Evolutionary conservation across 805 yeast species (phyloP).

Genomic region (Phaffomyces antillensis): DNA sequence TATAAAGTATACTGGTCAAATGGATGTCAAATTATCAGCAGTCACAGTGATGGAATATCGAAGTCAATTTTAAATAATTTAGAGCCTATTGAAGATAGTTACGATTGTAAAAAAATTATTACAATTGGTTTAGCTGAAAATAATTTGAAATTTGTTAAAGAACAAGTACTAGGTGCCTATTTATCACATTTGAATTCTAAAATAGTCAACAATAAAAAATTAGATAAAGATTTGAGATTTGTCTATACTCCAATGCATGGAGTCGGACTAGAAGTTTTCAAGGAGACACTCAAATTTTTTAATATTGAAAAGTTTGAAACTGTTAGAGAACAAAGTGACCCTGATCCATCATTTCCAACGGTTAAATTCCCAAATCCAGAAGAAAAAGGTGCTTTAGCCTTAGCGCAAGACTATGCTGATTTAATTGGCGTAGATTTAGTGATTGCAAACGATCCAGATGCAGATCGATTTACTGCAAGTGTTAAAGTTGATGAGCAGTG

Average conservation of each 20-base stretch:
- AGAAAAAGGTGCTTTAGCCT: slow-evolving; percentile 81
- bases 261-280: slow-evolving; percentile 67
- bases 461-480: slow-evolving; percentile 87
- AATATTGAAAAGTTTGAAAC: slow-evolving; percentile 28
- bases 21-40: slow-evolving; percentile 91
- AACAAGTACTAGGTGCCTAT: slow-evolving; percentile 37
- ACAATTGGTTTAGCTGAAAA: slow-evolving; percentile 18
- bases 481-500: slow-evolving; percentile 46
- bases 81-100: slow-evolving; percentile 49
- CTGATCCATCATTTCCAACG: slow-evolving; percentile 83
- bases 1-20: slow-evolving; percentile 90
- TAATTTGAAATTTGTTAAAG: slow-evolving; percentile 33
- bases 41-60: slow-evolving; percentile 78
- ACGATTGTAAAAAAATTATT: slow-evolving; percentile 39
- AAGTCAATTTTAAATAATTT: slow-evolving; percentile 51
- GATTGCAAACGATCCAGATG: slow-evolving; percentile 93
- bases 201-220: slow-evolving; percentile 25
- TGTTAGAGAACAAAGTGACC: slow-evolving; percentile 61
- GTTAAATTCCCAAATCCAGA: slow-evolving; percentile 94
- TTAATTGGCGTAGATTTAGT: slow-evolving; percentile 41
- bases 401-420: slow-evolving; percentile 63
- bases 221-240: slow-evolving; percentile 34
- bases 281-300: slow-evolving; percentile 31
- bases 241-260: slow-evolving; percentile 97
- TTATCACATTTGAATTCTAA: slow-evolving; percentile 24